These are phyloP conservation scores for Penicillium sp. DNA, from an alignment of 2,329 filamentous ascomycete genomes.

Conservation along the genomic window DNA sequence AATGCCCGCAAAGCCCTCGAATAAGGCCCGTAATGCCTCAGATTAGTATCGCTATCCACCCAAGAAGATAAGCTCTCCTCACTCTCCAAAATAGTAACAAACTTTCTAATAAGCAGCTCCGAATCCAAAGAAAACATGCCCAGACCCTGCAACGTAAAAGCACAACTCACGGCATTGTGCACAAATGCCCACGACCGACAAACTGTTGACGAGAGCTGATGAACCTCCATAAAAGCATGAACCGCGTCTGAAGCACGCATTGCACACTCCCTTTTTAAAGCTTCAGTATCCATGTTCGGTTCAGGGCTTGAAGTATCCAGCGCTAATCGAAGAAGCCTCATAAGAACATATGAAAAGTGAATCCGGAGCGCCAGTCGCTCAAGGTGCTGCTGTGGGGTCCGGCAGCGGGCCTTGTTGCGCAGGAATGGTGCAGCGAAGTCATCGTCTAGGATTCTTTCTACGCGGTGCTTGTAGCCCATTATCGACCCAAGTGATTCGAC, in stretches of 20 bases:
- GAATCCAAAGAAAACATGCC: background rate
- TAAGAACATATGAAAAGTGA: background rate
- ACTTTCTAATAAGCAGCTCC: background rate
- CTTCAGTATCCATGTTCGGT: background rate
- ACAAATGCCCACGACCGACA: constrained; percentile 24
- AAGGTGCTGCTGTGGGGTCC: constrained; percentile 10
- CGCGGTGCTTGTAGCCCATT: background rate
- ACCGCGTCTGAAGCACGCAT: background rate
- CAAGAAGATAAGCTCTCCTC: constrained; percentile 19
- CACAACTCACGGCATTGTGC: constrained; percentile 25
- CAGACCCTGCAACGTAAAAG: constrained; percentile 12
- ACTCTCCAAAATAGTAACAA: constrained; percentile 15
- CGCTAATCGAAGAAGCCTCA: background rate
- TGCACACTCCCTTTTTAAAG: background rate
- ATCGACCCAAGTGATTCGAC: background rate
- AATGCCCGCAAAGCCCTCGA: constrained; percentile 10
- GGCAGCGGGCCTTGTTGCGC: constrained; percentile 14
- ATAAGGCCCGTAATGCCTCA: constrained; percentile 21
- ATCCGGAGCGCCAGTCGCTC: background rate
- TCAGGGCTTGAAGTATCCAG: background rate
- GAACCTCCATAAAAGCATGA: constrained; percentile 17
- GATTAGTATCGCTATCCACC: constrained; percentile 20
- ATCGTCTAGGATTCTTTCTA: background rate
- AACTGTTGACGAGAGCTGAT: constrained; percentile 13
- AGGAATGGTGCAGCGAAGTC: constrained; percentile 8